These are phyloP conservation scores for Musa troglodytarum DNA, from an alignment of 176 grass and related monocot species.

Conservation along the genomic window DNA sequence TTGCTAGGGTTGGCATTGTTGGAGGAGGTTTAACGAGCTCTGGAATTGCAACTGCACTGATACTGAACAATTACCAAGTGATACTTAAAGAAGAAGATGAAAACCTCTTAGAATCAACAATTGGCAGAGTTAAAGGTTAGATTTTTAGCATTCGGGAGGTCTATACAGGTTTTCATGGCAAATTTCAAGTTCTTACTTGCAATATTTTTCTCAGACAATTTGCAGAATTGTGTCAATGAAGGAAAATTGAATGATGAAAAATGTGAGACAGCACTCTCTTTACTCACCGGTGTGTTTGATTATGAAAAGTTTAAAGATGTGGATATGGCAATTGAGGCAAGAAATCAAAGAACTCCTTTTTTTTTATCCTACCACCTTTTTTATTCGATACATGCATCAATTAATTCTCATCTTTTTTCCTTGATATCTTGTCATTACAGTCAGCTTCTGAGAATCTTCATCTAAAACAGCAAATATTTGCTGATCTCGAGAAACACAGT, in stretches of 20 bases:
- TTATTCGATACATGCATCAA: background rate
- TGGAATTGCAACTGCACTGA: constrained; percentile 83
- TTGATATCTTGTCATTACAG: constrained; percentile 33
- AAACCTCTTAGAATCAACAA: constrained; percentile 60
- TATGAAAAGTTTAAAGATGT: constrained; percentile 76
- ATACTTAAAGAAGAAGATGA: constrained; percentile 90
- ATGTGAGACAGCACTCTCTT: constrained; percentile 63
- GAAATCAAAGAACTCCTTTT: background rate
- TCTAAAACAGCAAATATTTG: constrained; percentile 88
- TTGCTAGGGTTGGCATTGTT: constrained; percentile 68
- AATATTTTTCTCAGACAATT: constrained; percentile 47
- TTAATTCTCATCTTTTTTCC: constrained; percentile 11
- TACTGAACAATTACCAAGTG: constrained; percentile 80
- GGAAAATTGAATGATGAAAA: constrained; percentile 82
- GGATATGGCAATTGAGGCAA: constrained; percentile 83
- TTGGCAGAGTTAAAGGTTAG: constrained; percentile 73
- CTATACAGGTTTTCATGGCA: too few relatives aligned
- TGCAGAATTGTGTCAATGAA: constrained; percentile 67
- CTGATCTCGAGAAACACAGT: constrained; percentile 73
- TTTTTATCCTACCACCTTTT: background rate
- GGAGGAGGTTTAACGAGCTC: constrained; percentile 88
- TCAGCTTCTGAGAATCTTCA: constrained; percentile 77
- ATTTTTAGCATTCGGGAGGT: too few relatives aligned
- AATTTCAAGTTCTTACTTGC: constrained; percentile 20
- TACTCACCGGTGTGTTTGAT: constrained; percentile 65